Percentiles rank a stretch among this genome's conserved stretches.
Conservation (phyloP, 2,329 filamentous ascomycete species). For the Pseudopyrenochaeta lycopersici region DNA sequence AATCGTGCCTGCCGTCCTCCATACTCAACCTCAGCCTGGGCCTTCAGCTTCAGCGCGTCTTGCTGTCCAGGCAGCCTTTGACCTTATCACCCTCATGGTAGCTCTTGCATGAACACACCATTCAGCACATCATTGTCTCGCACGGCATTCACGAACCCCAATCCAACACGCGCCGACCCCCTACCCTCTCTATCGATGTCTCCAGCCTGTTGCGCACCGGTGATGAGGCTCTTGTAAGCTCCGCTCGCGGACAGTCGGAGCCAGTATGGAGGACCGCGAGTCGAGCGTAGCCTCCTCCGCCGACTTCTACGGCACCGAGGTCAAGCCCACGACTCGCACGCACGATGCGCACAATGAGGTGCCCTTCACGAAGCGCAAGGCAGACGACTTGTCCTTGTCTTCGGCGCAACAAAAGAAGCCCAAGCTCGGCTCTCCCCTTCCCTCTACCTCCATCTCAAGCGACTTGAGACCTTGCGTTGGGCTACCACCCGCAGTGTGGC, state of each 20-base stretch:
- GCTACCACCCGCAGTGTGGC: constrained; percentile 72
- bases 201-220: constrained; percentile 32
- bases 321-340: constrained; percentile 25
- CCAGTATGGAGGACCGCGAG: constrained; percentile 45
- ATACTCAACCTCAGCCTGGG: not conserved
- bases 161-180: constrained; percentile 1
- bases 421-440: constrained; percentile 30
- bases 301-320: constrained; percentile 47
- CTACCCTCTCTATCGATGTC: constrained; percentile 32
- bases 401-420: constrained; percentile 43
- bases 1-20: not conserved
- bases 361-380: constrained; percentile 46
- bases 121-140: not conserved
- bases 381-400: constrained; percentile 30
- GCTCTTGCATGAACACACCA: constrained; percentile 15
- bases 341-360: constrained; percentile 17
- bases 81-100: constrained; percentile 16
- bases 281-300: constrained; percentile 46
- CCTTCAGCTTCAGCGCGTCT: not conserved
- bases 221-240: constrained; percentile 44
- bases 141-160: not conserved
- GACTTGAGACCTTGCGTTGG: constrained; percentile 40
- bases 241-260: constrained; percentile 25
- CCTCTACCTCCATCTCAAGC: constrained; percentile 13
- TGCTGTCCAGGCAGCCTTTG: not conserved